phyloP scores from a whole-genome alignment of 2,329 filamentous ascomycete species.

The Grosmannia clavigera region DNA sequence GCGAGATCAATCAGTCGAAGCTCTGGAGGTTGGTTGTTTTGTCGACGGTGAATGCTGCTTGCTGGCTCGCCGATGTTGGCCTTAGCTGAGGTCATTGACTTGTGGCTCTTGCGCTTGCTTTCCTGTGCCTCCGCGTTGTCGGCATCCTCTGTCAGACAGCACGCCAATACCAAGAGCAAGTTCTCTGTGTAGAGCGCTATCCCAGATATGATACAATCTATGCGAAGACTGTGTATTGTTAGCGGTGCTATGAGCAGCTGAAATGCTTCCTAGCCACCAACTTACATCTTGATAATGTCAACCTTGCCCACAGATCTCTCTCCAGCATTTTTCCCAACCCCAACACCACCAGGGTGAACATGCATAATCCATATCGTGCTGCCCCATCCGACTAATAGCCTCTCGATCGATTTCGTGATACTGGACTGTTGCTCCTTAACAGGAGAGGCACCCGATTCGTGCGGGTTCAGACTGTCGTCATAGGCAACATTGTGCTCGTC shows the following conservation, averaged over 20 bases:
- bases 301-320: conserved; percentile 66
- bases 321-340: conserved; percentile 52
- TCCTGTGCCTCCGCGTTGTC: conserved; percentile 33
- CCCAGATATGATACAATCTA: conserved; percentile 95
- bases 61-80: conserved; percentile 45
- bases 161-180: conserved; percentile 82
- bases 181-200: conserved; percentile 92
- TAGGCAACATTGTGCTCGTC: conserved; percentile 68
- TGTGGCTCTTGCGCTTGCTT: conserved; percentile 23
- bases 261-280: conserved; percentile 13
- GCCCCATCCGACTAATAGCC: conserved; percentile 88
- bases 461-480: conserved; percentile 44
- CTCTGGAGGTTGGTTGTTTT: conserved; percentile 76
- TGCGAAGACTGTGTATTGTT: conserved; percentile 53
- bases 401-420: conserved; percentile 47
- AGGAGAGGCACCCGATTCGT: conserved; percentile 21
- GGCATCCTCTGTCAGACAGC: conserved; percentile 64
- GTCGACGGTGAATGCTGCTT: conserved; percentile 55
- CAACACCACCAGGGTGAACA: conserved; percentile 64
- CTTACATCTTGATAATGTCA: conserved; percentile 86
- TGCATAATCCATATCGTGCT: conserved; percentile 93
- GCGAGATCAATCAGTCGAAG: conserved; percentile 80
- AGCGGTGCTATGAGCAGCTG: not conserved
- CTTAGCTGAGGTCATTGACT: conserved; percentile 29
- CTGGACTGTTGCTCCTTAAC: conserved; percentile 36